Conservation (phyloP, 129 eudicot genomes). For the Solidago caesia region DNA sequence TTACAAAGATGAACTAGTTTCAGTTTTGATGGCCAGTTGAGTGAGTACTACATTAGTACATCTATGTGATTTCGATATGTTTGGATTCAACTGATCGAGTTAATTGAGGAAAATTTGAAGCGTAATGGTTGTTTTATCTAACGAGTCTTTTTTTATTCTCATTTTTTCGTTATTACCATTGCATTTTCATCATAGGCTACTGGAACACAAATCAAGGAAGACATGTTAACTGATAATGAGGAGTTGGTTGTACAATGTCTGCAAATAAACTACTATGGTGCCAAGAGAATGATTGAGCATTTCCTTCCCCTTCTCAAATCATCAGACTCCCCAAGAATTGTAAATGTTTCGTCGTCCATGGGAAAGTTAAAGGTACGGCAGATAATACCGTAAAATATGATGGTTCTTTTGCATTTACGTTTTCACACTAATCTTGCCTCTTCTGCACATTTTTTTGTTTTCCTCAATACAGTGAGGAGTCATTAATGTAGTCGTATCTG, state of each 20-base stretch:
- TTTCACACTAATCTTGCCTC: no score
- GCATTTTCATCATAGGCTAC: constrained; percentile 11
- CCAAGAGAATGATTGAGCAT: constrained; percentile 51
- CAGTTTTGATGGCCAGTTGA: no score
- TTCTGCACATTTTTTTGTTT: no score
- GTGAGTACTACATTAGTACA: no score
- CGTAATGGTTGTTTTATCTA: no score
- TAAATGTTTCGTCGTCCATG: constrained; percentile 55
- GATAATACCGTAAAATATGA: not conserved
- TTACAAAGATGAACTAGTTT: no score
- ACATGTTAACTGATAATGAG: constrained; percentile 30
- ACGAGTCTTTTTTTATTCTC: no score
- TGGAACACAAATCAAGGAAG: constrained; percentile 2
- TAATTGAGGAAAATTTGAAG: no score
- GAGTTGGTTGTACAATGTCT: constrained; percentile 50
- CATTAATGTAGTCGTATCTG: no score
- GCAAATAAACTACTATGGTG: constrained; percentile 60
- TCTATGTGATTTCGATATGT: no score
- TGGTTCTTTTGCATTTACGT: not conserved
- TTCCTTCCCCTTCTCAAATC: constrained; percentile 51
- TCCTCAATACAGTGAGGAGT: no score
- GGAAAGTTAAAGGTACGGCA: constrained; percentile 68
- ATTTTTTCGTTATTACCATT: not conserved
- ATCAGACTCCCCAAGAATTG: constrained; percentile 73
- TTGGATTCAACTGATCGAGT: no score